Percentiles rank a stretch among this genome's conserved stretches.
Evolutionary conservation across 2,329 filamentous ascomycete species (phyloP).

Genomic region (Pseudogymnoascus sp.): DNA sequence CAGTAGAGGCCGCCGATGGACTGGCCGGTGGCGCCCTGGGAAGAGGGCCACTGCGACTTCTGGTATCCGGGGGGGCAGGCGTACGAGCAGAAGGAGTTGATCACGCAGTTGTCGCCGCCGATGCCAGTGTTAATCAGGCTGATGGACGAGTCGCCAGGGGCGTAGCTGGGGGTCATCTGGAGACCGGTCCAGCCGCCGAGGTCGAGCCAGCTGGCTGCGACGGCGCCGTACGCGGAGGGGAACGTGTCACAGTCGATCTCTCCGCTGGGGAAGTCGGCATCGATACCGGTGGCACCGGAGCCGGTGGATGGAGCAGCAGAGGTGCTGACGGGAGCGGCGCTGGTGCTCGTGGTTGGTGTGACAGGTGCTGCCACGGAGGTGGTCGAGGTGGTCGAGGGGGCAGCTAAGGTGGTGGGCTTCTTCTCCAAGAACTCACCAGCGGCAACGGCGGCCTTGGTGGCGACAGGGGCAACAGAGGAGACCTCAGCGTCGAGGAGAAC

Average conservation of each 20-base stretch:
- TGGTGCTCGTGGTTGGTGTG: slow-evolving; percentile 30
- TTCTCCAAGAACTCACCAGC: slow-evolving; percentile 16
- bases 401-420: slow-evolving; percentile 14
- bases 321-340: slow-evolving; percentile 28
- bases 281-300: slow-evolving; percentile 42
- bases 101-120: slow-evolving; percentile 49
- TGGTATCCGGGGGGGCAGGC: slow-evolving; percentile 85
- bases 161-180: slow-evolving; percentile 52
- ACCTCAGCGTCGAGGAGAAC: slow-evolving; percentile 49
- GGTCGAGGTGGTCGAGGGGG: slow-evolving; percentile 15
- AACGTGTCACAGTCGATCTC: slow-evolving; percentile 62
- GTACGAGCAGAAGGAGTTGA: slow-evolving; percentile 77
- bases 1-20: slow-evolving; percentile 85
- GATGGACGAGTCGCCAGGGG: slow-evolving; percentile 44
- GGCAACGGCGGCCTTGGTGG: slow-evolving; percentile 25
- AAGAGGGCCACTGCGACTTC: slow-evolving; percentile 79
- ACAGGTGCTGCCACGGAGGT: slow-evolving; percentile 5
- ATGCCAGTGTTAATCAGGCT: slow-evolving; percentile 56
- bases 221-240: slow-evolving; percentile 72
- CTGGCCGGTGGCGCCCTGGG: slow-evolving; percentile 71
- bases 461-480: slow-evolving; percentile 40
- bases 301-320: slow-evolving; percentile 21
- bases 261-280: slow-evolving; percentile 66
- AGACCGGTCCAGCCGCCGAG: slow-evolving; percentile 73
- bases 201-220: slow-evolving; percentile 59